Evolutionary conservation across 2,329 filamentous ascomycete genomes (phyloP).

Genomic region (Nakataea oryzae): DNA sequence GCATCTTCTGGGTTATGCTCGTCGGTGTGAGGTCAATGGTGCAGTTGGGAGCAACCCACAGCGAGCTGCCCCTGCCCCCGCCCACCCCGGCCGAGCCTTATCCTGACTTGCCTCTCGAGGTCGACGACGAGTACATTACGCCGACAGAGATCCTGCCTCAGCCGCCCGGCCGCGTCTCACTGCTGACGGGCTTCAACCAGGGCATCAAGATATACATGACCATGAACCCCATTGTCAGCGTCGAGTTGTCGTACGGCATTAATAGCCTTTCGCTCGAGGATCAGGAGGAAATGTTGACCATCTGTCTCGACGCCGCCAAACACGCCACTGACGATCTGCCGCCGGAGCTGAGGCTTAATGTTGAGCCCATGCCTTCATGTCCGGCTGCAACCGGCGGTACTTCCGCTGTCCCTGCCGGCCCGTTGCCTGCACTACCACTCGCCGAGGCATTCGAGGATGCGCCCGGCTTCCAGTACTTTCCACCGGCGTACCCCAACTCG

Average conservation of each 20-base stretch:
- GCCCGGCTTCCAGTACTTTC: slow-evolving; percentile 39
- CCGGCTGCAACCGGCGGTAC: background rate
- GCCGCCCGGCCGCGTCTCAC: slow-evolving; percentile 55
- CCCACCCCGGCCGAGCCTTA: slow-evolving; percentile 67
- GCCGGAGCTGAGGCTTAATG: slow-evolving; percentile 40
- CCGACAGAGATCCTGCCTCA: slow-evolving; percentile 61
- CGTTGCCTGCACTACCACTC: background rate
- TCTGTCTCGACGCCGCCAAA: slow-evolving; percentile 62
- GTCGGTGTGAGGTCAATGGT: slow-evolving; percentile 68
- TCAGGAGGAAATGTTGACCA: slow-evolving; percentile 63
- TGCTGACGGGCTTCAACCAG: slow-evolving; percentile 71
- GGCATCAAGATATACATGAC: slow-evolving; percentile 70
- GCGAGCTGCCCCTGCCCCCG: slow-evolving; percentile 65
- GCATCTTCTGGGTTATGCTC: slow-evolving; percentile 78
- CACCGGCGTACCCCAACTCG: slow-evolving; percentile 33
- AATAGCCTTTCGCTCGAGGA: slow-evolving; percentile 66
- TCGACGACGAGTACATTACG: slow-evolving; percentile 76
- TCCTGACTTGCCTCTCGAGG: slow-evolving; percentile 68
- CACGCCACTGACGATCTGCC: slow-evolving; percentile 58
- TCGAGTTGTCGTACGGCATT: slow-evolving; percentile 74
- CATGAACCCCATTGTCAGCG: slow-evolving; percentile 67
- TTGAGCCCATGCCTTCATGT: slow-evolving; percentile 24
- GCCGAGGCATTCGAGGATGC: slow-evolving; percentile 28
- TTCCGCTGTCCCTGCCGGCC: background rate
- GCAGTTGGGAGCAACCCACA: slow-evolving; percentile 63